A percentile compares a stretch with the other conserved stretches of the same genome.
Conservation (phyloP, 257 asterid species). For the Solanum habrochaites region DNA sequence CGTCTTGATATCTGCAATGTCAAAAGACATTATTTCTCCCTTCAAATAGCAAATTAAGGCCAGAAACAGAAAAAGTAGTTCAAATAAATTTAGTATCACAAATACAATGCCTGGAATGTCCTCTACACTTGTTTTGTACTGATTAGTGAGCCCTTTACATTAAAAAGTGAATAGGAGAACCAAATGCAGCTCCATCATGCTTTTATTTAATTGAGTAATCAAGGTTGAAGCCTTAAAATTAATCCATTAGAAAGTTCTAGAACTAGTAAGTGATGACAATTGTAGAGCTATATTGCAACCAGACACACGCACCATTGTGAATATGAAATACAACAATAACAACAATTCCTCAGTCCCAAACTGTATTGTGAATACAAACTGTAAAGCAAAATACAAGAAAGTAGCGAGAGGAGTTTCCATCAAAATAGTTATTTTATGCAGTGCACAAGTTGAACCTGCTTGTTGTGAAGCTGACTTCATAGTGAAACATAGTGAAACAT, state of each 20-base stretch:
- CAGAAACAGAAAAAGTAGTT: background rate
- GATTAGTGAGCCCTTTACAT: background rate
- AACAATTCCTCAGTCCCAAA: background rate
- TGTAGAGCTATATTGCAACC: background rate
- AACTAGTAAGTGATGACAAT: background rate
- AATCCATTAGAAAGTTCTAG: background rate
- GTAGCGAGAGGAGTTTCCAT: background rate
- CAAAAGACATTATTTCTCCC: slow-evolving; percentile 10
- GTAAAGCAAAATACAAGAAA: background rate
- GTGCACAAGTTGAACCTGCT: background rate
- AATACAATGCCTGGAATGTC: background rate
- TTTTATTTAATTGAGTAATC: background rate
- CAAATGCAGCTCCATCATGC: background rate
- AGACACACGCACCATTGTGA: background rate
- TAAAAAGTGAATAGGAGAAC: background rate
- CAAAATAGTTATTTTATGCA: background rate
- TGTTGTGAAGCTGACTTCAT: background rate
- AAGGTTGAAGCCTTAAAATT: background rate
- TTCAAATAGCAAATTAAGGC: background rate
- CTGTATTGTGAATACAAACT: background rate
- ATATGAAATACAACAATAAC: background rate
- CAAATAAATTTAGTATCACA: background rate
- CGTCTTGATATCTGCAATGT: slow-evolving; percentile 84
- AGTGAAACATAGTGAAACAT: background rate
- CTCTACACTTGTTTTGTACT: background rate